Base-by-base conservation (phyloP, 2,329 filamentous ascomycete species). In the Neoarthrinium moseri region DNA sequence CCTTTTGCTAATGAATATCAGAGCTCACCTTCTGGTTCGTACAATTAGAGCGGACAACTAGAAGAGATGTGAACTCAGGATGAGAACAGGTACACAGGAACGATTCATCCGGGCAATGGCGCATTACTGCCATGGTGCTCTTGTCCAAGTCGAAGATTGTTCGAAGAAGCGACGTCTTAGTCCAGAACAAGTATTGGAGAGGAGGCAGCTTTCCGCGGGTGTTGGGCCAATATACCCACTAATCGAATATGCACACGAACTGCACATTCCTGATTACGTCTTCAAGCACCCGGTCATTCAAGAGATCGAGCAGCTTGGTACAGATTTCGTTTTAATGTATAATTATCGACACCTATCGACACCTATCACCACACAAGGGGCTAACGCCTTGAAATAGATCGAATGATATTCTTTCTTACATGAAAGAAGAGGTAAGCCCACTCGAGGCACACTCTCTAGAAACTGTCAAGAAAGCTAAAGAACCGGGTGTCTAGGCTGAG, bases 341-440 rank as follows among this genome's bases (percentile, higher is more conserved):
- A n/a, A n/a, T n/a, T n/a, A n/a, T n/a, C n/a, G n/a, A n/a, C n/a
- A n/a, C n/a, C n/a, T n/a, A n/a, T n/a, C 5, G 35, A 8, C 5
- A 24, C 2, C 22, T 13, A 4, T 32, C 46, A 35, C 38, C 15
- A 13, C 27, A 24, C 6, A 6, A 11, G 13, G 1, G 18, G 6
- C 11, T 23, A 13, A 21, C 26, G 20, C n/a, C 26, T 29, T 12
- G 29, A 18, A 4, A 21, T 12, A 53, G 51, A 49, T 32, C 29
- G 17, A 53, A 51, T 27, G 51, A 53, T 34, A 49, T 46, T 12
- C 30, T 53, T 3, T 53, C 51, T 7, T 51, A 53, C 20, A 41
- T 27, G 40, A 51, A 49, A 17, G 48, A 53, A 20, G 51, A 53
- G 32, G 51, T 49, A 34, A 41, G 17, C 21, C 22, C 20, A n/a